Evolutionary conservation across 495 filamentous ascomycete genomes (phyloP).

Genomic region (Neurospora terricola): DNA sequence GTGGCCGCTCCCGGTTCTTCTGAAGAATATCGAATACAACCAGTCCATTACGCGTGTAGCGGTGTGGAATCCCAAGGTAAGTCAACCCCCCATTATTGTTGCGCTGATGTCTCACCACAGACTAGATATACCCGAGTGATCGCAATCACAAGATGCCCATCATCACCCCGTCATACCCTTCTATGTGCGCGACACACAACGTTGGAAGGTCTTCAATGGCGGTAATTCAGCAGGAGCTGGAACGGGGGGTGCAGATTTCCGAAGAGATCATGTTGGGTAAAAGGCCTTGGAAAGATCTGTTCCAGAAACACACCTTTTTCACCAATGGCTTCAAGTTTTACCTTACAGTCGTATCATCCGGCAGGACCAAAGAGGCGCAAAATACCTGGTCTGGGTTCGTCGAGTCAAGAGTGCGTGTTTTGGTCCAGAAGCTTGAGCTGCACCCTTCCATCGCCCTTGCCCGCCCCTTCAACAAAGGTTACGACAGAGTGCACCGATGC

Average conservation of each 20-base stretch:
- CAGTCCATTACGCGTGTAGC: conserved; percentile 55
- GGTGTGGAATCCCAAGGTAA: conserved; percentile 90
- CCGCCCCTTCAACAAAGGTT: conserved; percentile 88
- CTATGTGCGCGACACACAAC: conserved; percentile 95
- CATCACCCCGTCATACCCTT: conserved; percentile 92
- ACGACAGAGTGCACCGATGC: conserved; percentile 69
- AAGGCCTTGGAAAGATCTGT: conserved; percentile 73
- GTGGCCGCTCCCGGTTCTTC: conserved; percentile 83
- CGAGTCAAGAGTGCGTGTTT: conserved; percentile 79
- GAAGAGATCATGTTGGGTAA: conserved; percentile 68
- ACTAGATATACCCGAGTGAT: conserved; percentile 70
- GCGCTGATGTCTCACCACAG: conserved; percentile 25
- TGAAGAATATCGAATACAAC: conserved; percentile 82
- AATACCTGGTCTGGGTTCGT: conserved; percentile 83
- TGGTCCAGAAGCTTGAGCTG: conserved; percentile 72
- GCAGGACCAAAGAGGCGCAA: conserved; percentile 75
- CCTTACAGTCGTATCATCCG: conserved; percentile 76
- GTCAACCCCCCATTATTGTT: conserved; percentile 5
- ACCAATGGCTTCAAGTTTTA: conserved; percentile 90
- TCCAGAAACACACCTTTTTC: conserved; percentile 83
- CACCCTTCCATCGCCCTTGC: conserved; percentile 66
- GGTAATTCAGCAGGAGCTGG: conserved; percentile 73
- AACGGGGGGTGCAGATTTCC: conserved; percentile 67
- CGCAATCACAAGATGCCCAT: conserved; percentile 88
- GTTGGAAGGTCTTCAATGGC: conserved; percentile 75